Conservation (phyloP, 257 asterid species). For the Capsicum pubescens region DNA sequence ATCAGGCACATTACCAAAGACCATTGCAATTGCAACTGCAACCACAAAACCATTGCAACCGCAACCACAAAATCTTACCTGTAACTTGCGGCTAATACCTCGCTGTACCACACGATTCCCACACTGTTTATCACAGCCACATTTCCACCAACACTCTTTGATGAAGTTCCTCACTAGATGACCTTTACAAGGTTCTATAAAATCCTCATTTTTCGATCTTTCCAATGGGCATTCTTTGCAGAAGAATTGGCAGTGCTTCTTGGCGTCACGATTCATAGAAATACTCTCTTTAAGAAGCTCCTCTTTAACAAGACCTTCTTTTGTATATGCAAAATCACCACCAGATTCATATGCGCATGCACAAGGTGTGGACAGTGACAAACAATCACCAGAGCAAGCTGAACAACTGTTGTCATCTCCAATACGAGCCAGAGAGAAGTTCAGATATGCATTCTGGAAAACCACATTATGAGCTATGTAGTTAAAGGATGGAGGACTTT, state of each 20-base stretch:
- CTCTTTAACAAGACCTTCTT: slow-evolving; percentile 80
- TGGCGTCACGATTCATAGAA: slow-evolving; percentile 79
- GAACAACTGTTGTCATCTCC: slow-evolving; percentile 69
- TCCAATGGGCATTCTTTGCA: slow-evolving; percentile 90
- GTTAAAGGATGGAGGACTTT: slow-evolving; percentile 63
- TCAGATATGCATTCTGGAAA: slow-evolving; percentile 73
- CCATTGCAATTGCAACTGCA: neutral
- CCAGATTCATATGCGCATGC: slow-evolving; percentile 79
- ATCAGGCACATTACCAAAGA: slow-evolving; percentile 20
- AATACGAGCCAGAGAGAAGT: slow-evolving; percentile 73
- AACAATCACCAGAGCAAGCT: slow-evolving; percentile 77
- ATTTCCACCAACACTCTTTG: slow-evolving; percentile 94
- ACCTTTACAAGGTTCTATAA: slow-evolving; percentile 83
- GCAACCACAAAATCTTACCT: slow-evolving; percentile 52
- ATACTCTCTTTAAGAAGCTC: slow-evolving; percentile 71
- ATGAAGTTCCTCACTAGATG: slow-evolving; percentile 83
- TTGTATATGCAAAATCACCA: slow-evolving; percentile 85
- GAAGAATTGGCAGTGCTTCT: slow-evolving; percentile 64
- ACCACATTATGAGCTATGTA: slow-evolving; percentile 77
- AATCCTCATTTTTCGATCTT: slow-evolving; percentile 64
- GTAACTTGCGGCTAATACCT: slow-evolving; percentile 77
- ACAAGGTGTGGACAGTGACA: slow-evolving; percentile 66
- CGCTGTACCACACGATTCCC: slow-evolving; percentile 98
- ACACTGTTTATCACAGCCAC: slow-evolving; percentile 83
- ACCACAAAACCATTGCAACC: slow-evolving; percentile 22